A percentile compares a stretch with the other conserved stretches of the same genome.
phyloP scores from a whole-genome alignment of 1,284 basidiomycete species.

The Psilocybe mexicana region DNA sequence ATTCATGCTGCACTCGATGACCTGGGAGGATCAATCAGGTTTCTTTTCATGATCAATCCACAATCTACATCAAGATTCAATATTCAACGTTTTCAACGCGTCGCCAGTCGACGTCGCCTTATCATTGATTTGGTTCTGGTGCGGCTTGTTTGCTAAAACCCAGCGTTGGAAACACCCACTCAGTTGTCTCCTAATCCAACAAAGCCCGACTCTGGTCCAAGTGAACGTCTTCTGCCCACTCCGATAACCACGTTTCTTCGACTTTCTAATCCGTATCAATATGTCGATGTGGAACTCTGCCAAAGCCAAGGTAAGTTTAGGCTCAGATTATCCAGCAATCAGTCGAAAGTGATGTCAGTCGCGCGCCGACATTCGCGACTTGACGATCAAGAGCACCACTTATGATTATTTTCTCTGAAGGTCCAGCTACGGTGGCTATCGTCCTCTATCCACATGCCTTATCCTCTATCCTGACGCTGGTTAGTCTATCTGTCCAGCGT shows the following conservation, averaged over 20 bases:
- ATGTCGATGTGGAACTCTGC: constrained; percentile 69
- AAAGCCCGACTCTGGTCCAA: background rate
- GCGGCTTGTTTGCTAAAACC: background rate
- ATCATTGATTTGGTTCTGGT: background rate
- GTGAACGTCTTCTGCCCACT: background rate
- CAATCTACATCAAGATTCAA: no score
- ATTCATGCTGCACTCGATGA: background rate
- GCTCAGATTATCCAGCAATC: background rate
- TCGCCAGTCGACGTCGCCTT: no score
- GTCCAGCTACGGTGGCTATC: constrained; percentile 63
- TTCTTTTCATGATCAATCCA: no score
- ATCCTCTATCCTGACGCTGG: constrained; percentile 5
- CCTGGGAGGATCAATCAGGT: no score
- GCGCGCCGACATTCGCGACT: background rate
- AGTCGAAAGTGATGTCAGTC: constrained; percentile 1
- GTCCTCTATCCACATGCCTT: constrained; percentile 1
- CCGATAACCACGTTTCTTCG: background rate
- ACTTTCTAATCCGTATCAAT: background rate
- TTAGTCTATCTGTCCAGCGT: constrained; percentile 87
- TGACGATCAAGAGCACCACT: constrained; percentile 2
- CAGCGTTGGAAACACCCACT: background rate
- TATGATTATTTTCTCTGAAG: constrained; percentile 32
- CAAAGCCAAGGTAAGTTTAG: constrained; percentile 63
- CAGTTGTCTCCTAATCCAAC: background rate
- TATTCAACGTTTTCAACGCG: no score